These are phyloP conservation scores for Colletotrichum sp. DNA, from an alignment of 2,329 filamentous ascomycete species.

Conservation along the genomic window DNA sequence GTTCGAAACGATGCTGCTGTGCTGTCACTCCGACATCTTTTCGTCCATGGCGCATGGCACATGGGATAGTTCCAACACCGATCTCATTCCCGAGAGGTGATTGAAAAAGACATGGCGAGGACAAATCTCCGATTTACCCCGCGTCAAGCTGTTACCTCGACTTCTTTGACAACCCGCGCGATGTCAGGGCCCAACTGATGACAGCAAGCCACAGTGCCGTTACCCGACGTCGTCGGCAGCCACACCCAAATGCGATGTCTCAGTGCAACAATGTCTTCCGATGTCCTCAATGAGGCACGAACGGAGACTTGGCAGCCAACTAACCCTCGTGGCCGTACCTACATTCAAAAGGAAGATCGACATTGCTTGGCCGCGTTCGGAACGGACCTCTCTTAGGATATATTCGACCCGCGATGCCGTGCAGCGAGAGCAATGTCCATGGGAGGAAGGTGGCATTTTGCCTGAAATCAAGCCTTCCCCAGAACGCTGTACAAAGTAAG, in stretches of 20 bases:
- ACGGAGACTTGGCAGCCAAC: not conserved
- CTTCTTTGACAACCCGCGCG: not conserved
- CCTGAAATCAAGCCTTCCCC: not conserved
- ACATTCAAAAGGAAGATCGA: not conserved
- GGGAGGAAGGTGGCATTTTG: constrained; percentile 1
- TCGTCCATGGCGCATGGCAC: not conserved
- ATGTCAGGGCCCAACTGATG: not conserved
- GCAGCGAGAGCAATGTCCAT: not conserved
- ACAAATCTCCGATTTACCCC: not conserved
- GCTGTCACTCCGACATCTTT: not conserved
- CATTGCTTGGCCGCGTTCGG: constrained; percentile 2
- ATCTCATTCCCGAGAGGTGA: not conserved
- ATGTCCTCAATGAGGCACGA: not conserved
- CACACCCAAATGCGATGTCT: not conserved
- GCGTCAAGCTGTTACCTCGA: not conserved
- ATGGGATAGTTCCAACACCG: not conserved
- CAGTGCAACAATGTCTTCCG: not conserved
- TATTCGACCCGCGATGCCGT: not conserved
- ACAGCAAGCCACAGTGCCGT: not conserved
- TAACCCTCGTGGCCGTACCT: not conserved
- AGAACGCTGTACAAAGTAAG: not conserved
- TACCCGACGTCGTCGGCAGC: not conserved
- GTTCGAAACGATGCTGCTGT: not conserved
- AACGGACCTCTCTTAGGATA: not conserved
- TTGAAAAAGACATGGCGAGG: not conserved